phyloP scores from a whole-genome alignment of 2,329 filamentous ascomycete species.

The Lecanosticta acicola region DNA sequence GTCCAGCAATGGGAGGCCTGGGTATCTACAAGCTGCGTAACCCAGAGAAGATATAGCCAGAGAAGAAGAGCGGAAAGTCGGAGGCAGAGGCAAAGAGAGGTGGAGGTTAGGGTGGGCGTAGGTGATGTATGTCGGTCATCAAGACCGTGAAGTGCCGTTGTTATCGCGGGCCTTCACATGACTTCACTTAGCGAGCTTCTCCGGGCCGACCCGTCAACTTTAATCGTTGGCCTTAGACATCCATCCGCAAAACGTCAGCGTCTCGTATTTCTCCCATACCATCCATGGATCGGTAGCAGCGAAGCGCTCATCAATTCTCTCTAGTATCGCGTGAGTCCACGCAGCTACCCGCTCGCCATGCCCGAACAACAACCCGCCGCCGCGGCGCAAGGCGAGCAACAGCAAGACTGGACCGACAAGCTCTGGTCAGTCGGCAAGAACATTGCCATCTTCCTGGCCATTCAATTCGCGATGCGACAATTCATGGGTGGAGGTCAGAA shows the following conservation, averaged over 20 bases:
- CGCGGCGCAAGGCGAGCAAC: conserved; percentile 5
- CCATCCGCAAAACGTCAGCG: background rate
- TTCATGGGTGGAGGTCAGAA: conserved; percentile 40
- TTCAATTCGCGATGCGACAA: conserved; percentile 53
- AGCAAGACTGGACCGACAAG: conserved; percentile 23
- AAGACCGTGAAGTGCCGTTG: background rate
- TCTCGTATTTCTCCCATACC: no score
- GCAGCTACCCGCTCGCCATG: conserved; percentile 1
- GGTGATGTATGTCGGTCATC: no score
- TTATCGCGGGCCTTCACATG: background rate
- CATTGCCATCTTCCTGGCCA: conserved; percentile 54
- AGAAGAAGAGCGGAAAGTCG: background rate
- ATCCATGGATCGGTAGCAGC: background rate
- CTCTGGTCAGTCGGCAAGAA: conserved; percentile 44
- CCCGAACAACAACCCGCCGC: conserved; percentile 7
- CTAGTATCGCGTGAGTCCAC: background rate
- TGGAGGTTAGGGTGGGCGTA: no score
- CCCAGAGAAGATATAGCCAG: background rate
- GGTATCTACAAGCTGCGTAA: no score
- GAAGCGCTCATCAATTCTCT: background rate
- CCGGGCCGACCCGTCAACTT: background rate
- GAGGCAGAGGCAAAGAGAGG: background rate
- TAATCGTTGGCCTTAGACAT: background rate
- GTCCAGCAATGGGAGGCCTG: background rate
- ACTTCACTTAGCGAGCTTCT: no score